Base-by-base conservation (phyloP, 1,139 yeast genomes). In the Diutina mesorugosa region DNA sequence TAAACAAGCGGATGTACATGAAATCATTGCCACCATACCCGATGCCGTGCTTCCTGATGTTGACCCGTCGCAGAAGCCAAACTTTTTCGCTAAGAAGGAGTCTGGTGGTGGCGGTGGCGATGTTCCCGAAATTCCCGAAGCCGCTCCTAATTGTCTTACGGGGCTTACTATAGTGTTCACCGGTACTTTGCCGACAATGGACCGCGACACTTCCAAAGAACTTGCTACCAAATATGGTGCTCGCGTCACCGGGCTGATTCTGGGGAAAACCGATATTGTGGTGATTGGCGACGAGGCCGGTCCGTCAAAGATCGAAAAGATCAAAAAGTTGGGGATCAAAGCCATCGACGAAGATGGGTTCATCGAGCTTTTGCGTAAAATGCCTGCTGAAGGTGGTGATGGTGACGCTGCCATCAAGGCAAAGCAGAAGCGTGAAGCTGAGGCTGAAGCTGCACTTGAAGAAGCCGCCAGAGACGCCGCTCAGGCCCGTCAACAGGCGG, bases 221-320 rank as follows among this genome's bases (percentile, higher is more conserved):
- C 67, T 89, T 30, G 96, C 97, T 4, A 85, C 88, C 64, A 77
- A 79, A 60, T 90, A 91, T 64, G 99, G 99, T 16, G 99, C 97
- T n/a, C 85, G 85, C 64, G 96, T 91, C 12, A 89, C 97, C 1
- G 83, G 89, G 61, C 81, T 97, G 0, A 87, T 93, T 38, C 87
- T 95, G 56, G 84, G 90, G 26, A 88, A 86, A 65, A 95, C 99
- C 0, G 82, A 90, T 46, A 76, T 90, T 54, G 97, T 93, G 6
- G 97, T 93, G 1, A 76, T 95, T 38, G 99, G 99, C 6, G 90
- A 81, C 56, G 97, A 93, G 62, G 99, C 99, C 1, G 99, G 99
- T 0, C 98, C 99, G 1, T 84, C 90, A n/a, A 93, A 93, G 69
- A 83, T 93, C 55, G 82, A 83, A 62, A 89, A 86, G 65, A 93